A percentile compares a stretch with the other conserved stretches of the same genome.
phyloP scores from a whole-genome alignment of 169 alveolate species.

The Eimeria acervulina region DNA sequence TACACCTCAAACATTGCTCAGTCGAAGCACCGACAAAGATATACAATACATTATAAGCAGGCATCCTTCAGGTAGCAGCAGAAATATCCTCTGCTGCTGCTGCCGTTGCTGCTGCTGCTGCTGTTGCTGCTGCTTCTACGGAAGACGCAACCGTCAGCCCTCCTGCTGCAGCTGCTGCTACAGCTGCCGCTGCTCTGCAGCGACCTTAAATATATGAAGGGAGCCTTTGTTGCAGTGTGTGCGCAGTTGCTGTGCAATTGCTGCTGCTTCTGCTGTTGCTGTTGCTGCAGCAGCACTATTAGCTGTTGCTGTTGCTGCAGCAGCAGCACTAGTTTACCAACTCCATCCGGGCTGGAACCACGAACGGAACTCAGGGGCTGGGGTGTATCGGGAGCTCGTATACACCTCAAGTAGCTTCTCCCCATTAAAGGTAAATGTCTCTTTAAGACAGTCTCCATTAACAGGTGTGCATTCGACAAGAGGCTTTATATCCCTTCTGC shows the following conservation, averaged over 20 bases:
- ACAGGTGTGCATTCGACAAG: not conserved
- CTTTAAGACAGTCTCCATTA: not conserved
- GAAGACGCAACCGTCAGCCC: not conserved
- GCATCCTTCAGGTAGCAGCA: no score
- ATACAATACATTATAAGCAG: no score
- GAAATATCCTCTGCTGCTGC: not conserved
- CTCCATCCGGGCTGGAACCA: not conserved
- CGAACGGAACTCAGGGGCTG: constrained; percentile 22
- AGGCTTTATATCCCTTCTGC: not conserved
- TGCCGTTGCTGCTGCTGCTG: not conserved
- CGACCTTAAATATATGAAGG: not conserved
- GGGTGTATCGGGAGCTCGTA: constrained; percentile 38
- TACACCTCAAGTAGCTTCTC: constrained; percentile 20
- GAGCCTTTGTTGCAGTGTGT: not conserved
- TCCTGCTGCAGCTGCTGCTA: not conserved
- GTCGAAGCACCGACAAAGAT: no score
- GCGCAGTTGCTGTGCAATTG: constrained; percentile 7
- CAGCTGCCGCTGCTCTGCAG: constrained; percentile 25
- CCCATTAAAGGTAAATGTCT: not conserved
- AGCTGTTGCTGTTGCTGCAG: constrained; percentile 15
- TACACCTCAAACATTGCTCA: no score
- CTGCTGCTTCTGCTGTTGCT: constrained; percentile 23
- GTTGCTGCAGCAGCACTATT: not conserved
- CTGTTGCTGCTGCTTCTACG: not conserved
- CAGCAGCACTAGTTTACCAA: not conserved